A percentile compares a stretch with the other conserved stretches of the same genome.
These are phyloP conservation scores for Clohesyomyces aquaticus DNA, from an alignment of 495 filamentous ascomycete genomes.

Conservation along the genomic window DNA sequence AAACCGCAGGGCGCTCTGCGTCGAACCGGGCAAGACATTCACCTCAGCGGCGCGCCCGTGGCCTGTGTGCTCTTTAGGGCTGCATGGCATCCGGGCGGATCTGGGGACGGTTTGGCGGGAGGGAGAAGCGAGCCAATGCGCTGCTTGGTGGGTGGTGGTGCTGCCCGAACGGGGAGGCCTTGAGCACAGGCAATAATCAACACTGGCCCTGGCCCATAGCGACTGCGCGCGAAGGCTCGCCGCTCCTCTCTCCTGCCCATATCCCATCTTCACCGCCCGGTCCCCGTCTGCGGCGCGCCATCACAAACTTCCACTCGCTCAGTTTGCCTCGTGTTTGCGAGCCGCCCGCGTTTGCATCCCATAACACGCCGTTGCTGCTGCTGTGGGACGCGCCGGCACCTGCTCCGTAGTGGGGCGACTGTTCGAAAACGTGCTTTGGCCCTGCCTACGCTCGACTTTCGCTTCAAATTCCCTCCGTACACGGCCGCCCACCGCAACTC, in stretches of 20 bases:
- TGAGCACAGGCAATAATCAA: conserved; percentile 3
- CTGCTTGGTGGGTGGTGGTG: not conserved
- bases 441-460: conserved; percentile 28
- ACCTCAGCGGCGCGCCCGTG: not conserved
- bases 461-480: conserved; percentile 40
- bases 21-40: no score
- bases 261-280: not conserved
- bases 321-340: not conserved
- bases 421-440: conserved; percentile 34
- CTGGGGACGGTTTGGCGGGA: not conserved
- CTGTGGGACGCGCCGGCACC: not conserved
- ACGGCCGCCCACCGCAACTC: conserved; percentile 27
- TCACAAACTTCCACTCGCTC: not conserved
- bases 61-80: not conserved
- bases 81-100: not conserved
- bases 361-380: not conserved
- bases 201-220: not conserved
- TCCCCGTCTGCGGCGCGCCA: not conserved
- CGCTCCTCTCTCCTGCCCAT: no score
- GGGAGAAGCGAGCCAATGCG: conserved; percentile 26
- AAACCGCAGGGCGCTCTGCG: no score
- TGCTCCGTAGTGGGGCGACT: not conserved
- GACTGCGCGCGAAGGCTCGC: no score
- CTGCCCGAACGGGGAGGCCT: not conserved
- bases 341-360: not conserved